Evolutionary conservation across 1,139 yeast genomes (phyloP).

Genomic region (Geotrichum fermentans): DNA sequence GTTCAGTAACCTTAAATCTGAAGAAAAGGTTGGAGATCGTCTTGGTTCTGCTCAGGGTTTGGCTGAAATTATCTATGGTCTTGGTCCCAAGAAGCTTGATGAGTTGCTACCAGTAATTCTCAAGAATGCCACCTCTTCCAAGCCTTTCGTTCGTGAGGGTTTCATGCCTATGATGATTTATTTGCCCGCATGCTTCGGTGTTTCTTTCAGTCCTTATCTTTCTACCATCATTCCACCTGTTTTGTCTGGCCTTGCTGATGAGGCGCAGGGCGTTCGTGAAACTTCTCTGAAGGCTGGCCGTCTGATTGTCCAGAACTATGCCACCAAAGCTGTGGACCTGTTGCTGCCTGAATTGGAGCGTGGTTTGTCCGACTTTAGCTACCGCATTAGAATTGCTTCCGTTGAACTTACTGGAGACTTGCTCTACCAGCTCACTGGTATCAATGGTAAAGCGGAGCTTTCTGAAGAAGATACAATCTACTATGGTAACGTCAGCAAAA

Average conservation of each 20-base stretch:
- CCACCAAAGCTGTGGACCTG: conserved; percentile 87
- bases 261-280: conserved; percentile 80
- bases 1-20: conserved; percentile 71
- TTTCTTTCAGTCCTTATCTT: conserved; percentile 86
- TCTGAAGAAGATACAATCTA: conserved; percentile 49
- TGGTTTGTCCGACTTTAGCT: conserved; percentile 77
- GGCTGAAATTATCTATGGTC: conserved; percentile 87
- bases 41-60: conserved; percentile 97
- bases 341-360: conserved; percentile 88
- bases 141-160: conserved; percentile 79
- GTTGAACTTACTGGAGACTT: conserved; percentile 97
- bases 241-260: conserved; percentile 84
- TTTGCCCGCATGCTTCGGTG: conserved; percentile 91
- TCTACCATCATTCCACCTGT: conserved; percentile 83
- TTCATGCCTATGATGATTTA: conserved; percentile 85
- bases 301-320: conserved; percentile 84
- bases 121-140: conserved; percentile 61
- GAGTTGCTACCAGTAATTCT: conserved; percentile 79
- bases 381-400: conserved; percentile 87
- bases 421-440: conserved; percentile 90
- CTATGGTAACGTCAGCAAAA: conserved; percentile 58
- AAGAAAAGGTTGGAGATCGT: conserved; percentile 80
- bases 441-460: conserved; percentile 36
- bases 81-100: conserved; percentile 82
- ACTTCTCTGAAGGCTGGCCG: conserved; percentile 91